These are phyloP conservation scores for Gossypioides kirkii DNA, from an alignment of 345 rosid species.

Conservation along the genomic window DNA sequence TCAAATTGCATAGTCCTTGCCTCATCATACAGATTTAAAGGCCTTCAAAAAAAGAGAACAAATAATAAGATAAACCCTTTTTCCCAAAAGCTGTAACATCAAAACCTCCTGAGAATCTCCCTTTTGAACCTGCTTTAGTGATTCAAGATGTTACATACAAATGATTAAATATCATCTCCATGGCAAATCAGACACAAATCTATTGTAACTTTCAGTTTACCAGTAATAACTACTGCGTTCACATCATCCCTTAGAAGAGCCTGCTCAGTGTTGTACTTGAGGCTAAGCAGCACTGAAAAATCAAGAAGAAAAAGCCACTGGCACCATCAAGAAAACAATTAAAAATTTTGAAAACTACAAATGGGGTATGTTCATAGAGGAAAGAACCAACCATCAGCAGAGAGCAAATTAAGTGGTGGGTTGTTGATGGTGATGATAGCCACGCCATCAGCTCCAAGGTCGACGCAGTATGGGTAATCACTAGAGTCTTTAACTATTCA, in stretches of 20 bases:
- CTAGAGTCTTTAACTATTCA: too few species aligned
- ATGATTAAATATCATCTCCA: background rate
- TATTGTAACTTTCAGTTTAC: background rate
- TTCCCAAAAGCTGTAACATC: constrained; percentile 21
- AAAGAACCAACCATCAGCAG: background rate
- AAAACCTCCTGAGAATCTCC: constrained; percentile 20
- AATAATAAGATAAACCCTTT: background rate
- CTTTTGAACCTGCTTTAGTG: constrained; percentile 10
- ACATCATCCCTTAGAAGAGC: constrained; percentile 22
- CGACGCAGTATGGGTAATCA: too few species aligned
- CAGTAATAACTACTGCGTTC: constrained; percentile 23
- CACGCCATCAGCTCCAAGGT: constrained; percentile 2
- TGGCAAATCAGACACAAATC: background rate
- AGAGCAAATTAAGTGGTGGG: constrained; percentile 10
- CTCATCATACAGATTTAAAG: background rate
- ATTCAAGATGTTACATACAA: background rate
- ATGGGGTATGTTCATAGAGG: background rate
- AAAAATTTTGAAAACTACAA: background rate
- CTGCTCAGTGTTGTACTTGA: constrained; percentile 15
- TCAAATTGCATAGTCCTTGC: background rate
- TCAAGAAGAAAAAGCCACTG: background rate
- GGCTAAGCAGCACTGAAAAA: constrained; percentile 16
- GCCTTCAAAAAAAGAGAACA: background rate
- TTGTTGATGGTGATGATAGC: constrained; percentile 13
- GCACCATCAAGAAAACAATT: background rate